Evolutionary conservation across 1,284 basidiomycete genomes (phyloP), one percentile per base, ranked within the genome.

Genomic region (Malassezia furfur): DNA sequence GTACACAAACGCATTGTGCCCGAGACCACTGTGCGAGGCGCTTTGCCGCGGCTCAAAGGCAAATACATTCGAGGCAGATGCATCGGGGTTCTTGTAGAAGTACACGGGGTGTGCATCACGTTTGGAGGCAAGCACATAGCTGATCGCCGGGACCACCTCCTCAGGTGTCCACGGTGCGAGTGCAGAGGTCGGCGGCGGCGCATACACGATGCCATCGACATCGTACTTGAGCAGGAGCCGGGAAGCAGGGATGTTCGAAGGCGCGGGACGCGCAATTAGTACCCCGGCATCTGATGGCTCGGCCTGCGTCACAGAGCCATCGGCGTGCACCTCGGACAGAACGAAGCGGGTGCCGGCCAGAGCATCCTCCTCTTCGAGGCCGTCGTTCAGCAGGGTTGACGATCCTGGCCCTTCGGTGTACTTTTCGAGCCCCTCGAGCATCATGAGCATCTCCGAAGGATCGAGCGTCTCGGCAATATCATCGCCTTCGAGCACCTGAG

Each of bases 121-220:
- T 75, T 98, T 98, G 4, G 89, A 91, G 1, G 90, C 89, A 30
- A 98, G 80, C 17, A 96, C 93, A 70, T 96, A 98, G 1, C 88
- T 81, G 4, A 98, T 81, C 0, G 91, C 93, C 5, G 88, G 85
- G 72, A 84, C 88, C 0, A 90, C 94, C 10, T 82, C 80, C 1
- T 76, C 75, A 73, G 96, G 91, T 38, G 64, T 77, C 91, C 91
- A 96, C 44, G 46, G 68, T 2, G 25, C 17, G 35, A 21, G 11
- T 11, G 14, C n/a, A 22, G 10, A 6, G 12, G 25, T 2, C 12
- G 22, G n/a, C 6, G 67, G 67, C 5, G 80, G 43, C 0, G 77
- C 68, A 74, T 86, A 89, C 34, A 87, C 76, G 0, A 84, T 78
- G 0, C 91, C 93, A 67, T 96, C 91, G 19, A 96, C 79, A 45